Evolutionary conservation across 768 basidiomycete genomes (phyloP).

Genomic region (Rhodotorula diobovata): DNA sequence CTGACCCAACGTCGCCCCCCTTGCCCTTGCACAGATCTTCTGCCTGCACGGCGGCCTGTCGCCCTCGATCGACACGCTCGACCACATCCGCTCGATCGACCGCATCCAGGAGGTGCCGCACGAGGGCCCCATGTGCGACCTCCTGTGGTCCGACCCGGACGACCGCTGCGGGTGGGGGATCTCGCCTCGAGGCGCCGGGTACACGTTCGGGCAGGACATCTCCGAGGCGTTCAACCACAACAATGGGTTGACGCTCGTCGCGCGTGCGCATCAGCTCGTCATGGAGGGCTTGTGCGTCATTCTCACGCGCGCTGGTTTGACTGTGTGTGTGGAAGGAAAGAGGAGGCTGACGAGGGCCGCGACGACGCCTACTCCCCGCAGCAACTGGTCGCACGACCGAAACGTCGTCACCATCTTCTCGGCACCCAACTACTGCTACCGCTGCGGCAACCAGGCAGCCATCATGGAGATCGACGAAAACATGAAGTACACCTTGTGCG

Average conservation of each 20-base stretch:
- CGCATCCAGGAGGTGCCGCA: constrained; percentile 99
- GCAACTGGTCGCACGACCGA: constrained; percentile 96
- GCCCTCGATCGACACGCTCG: constrained; percentile 97
- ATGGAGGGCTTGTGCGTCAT: constrained; percentile 74
- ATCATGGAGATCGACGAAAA: constrained; percentile 95
- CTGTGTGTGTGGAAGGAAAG: too few species aligned
- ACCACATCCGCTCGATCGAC: constrained; percentile 98
- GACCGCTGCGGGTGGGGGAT: constrained; percentile 99
- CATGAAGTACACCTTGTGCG: constrained; percentile 57
- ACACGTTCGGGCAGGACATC: constrained; percentile 98
- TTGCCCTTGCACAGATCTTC: constrained; percentile 78
- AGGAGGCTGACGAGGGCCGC: too few species aligned
- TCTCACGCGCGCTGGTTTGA: too few species aligned
- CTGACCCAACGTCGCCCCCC: background rate
- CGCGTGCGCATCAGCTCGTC: constrained; percentile 56
- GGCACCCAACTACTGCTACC: constrained; percentile 98
- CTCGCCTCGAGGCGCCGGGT: constrained; percentile 95
- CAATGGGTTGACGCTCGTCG: constrained; percentile 92
- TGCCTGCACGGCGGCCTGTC: constrained; percentile 96
- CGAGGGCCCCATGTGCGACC: constrained; percentile 99
- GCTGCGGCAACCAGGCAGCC: constrained; percentile 98
- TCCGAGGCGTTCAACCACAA: constrained; percentile 99
- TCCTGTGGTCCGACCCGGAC: constrained; percentile 99
- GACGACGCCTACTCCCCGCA: constrained; percentile 59
- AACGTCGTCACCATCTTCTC: constrained; percentile 99